These are phyloP conservation scores for Strobilomyces echinocephalus DNA, from an alignment of 768 basidiomycete species.

Conservation along the genomic window DNA sequence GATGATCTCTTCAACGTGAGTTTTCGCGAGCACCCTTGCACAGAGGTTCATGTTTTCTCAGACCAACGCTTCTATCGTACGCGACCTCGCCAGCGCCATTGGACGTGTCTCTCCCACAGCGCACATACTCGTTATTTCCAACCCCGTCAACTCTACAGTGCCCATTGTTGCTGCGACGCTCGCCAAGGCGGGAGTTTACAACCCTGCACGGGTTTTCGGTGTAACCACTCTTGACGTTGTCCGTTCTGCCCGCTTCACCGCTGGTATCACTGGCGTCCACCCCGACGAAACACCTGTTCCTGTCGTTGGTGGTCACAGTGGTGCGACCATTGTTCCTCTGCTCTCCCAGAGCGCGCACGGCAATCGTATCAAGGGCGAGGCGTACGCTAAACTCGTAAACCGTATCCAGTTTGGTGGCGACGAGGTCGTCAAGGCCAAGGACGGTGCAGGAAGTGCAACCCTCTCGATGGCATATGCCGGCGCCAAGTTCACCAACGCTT, in stretches of 20 bases:
- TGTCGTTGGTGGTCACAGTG: conserved; percentile 94
- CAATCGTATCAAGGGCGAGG: conserved; percentile 69
- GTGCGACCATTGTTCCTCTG: conserved; percentile 95
- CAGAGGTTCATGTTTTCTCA: conserved; percentile 26
- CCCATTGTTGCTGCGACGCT: conserved; percentile 93
- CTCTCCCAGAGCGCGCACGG: conserved; percentile 78
- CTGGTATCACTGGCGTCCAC: conserved; percentile 57
- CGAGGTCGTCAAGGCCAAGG: conserved; percentile 98
- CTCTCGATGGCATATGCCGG: conserved; percentile 78
- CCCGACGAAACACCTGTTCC: conserved; percentile 70
- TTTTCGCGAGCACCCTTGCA: conserved; percentile 4
- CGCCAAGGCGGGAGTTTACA: conserved; percentile 87
- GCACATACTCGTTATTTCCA: conserved; percentile 95
- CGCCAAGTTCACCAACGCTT: conserved; percentile 59
- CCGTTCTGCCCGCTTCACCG: conserved; percentile 88
- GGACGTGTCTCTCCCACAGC: conserved; percentile 85
- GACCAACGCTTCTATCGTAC: conserved; percentile 98
- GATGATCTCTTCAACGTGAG: conserved; percentile 93
- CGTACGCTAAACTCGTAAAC: conserved; percentile 74
- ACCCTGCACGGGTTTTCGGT: conserved; percentile 88
- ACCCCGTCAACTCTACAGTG: conserved; percentile 98
- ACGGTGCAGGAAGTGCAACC: conserved; percentile 72
- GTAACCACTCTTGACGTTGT: conserved; percentile 98
- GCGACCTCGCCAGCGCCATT: conserved; percentile 87
- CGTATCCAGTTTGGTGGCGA: conserved; percentile 98